Evolutionary conservation across 1,284 basidiomycete species (phyloP).

Genomic region (Cutaneotrichosporon dermatis): DNA sequence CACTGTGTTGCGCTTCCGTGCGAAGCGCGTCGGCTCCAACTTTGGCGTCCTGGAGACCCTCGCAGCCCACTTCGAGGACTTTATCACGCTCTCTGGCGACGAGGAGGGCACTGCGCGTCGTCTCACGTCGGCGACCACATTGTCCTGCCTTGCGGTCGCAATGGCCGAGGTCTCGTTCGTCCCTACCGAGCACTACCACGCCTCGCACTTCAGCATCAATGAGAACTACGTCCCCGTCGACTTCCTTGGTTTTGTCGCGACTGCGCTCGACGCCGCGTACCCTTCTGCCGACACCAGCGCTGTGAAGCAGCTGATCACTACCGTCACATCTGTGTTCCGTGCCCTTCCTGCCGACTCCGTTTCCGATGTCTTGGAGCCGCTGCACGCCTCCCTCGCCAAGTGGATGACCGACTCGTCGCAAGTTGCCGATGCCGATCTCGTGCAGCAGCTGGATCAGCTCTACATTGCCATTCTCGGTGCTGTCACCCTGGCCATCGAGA

Average conservation of each 20-base stretch:
- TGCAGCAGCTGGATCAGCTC: slow-evolving; percentile 29
- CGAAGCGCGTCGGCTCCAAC: slow-evolving; percentile 38
- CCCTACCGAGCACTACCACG: slow-evolving; percentile 22
- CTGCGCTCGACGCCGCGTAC: slow-evolving; percentile 28
- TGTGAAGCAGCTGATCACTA: neutral
- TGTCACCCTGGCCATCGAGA: slow-evolving; percentile 24
- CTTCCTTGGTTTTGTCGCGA: slow-evolving; percentile 32
- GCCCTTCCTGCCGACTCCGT: slow-evolving; percentile 18
- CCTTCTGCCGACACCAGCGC: neutral
- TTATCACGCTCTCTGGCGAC: slow-evolving; percentile 14
- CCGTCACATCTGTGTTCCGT: slow-evolving; percentile 19
- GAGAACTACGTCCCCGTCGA: slow-evolving; percentile 39
- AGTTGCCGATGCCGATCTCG: slow-evolving; percentile 9
- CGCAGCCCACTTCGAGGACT: slow-evolving; percentile 38
- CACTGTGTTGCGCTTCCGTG: slow-evolving; percentile 36
- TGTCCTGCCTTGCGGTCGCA: slow-evolving; percentile 35
- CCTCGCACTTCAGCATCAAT: slow-evolving; percentile 32
- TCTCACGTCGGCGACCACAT: slow-evolving; percentile 32
- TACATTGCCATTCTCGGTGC: slow-evolving; percentile 32
- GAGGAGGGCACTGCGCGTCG: slow-evolving; percentile 1
- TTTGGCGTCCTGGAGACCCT: slow-evolving; percentile 41
- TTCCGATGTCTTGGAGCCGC: slow-evolving; percentile 14
- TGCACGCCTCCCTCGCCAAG: slow-evolving; percentile 14
- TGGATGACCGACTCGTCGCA: slow-evolving; percentile 30
- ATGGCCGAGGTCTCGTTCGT: slow-evolving; percentile 29